Conservation (phyloP, 192 early-diverging fungal genomes). For the Podila horticola region DNA sequence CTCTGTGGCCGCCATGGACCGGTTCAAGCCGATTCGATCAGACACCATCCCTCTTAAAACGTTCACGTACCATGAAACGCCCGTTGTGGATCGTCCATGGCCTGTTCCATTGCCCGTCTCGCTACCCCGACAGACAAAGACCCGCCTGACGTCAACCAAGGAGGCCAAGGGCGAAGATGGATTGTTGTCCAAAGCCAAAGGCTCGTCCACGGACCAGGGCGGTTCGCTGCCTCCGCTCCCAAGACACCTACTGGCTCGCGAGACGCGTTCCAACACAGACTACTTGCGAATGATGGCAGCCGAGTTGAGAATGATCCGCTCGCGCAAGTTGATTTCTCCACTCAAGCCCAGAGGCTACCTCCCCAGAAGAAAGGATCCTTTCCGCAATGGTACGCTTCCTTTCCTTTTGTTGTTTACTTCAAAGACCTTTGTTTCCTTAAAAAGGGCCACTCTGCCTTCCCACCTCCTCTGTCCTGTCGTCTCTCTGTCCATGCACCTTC, state of each 20-base stretch:
- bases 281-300: slow-evolving; percentile 61
- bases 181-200: not conserved
- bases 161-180: not conserved
- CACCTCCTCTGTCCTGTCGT: not conserved
- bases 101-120: slow-evolving; percentile 13
- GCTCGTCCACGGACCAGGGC: not conserved
- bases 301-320: slow-evolving; percentile 63
- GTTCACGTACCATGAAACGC: slow-evolving; percentile 49
- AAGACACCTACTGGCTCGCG: slow-evolving; percentile 40
- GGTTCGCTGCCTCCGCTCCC: slow-evolving; percentile 25
- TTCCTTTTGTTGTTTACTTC: not conserved
- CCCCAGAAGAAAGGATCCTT: slow-evolving; percentile 50
- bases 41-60: slow-evolving; percentile 48
- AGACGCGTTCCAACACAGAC: slow-evolving; percentile 55
- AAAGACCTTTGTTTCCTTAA: not conserved
- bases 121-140: not conserved
- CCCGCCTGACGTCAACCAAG: not conserved
- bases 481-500: not conserved
- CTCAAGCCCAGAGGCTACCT: slow-evolving; percentile 56
- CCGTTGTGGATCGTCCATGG: slow-evolving; percentile 31
- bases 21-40: slow-evolving; percentile 35
- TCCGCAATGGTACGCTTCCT: slow-evolving; percentile 35
- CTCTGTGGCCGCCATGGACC: slow-evolving; percentile 39
- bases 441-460: slow-evolving; percentile 4
- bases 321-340: slow-evolving; percentile 57